Conservation (phyloP, 495 filamentous ascomycete genomes). For the Lophium mytilinum region DNA sequence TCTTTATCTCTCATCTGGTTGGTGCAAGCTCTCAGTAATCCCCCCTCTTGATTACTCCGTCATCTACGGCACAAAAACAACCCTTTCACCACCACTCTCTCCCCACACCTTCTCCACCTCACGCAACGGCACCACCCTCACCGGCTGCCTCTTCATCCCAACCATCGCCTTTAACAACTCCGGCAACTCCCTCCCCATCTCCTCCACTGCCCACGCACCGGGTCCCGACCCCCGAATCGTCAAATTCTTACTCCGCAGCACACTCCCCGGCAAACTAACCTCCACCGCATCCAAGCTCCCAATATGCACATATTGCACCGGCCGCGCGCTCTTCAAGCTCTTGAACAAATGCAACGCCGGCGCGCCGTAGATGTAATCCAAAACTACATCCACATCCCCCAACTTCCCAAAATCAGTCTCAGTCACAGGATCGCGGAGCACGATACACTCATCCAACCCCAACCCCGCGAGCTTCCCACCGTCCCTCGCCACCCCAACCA, state of each 20-base stretch:
- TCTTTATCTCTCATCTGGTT: too few relatives aligned
- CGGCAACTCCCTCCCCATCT: slow-evolving; percentile 21
- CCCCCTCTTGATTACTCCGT: too few relatives aligned
- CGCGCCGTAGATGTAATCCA: slow-evolving; percentile 27
- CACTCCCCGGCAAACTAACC: slow-evolving; percentile 10
- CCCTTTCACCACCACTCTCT: slow-evolving; percentile 7
- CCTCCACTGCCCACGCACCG: slow-evolving; percentile 22
- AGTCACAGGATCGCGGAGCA: slow-evolving; percentile 29
- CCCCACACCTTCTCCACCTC: slow-evolving; percentile 28
- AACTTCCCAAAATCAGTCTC: slow-evolving; percentile 37
- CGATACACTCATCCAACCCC: slow-evolving; percentile 36
- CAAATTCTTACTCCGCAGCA: slow-evolving; percentile 25
- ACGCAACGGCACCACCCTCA: slow-evolving; percentile 15
- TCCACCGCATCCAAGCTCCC: slow-evolving; percentile 14
- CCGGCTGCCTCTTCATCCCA: slow-evolving; percentile 10
- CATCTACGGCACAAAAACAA: neutral
- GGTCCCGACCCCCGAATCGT: slow-evolving; percentile 25
- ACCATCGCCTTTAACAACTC: slow-evolving; percentile 15
- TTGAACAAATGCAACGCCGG: slow-evolving; percentile 15
- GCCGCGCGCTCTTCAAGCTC: slow-evolving; percentile 1
- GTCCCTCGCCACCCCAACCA: slow-evolving; percentile 39
- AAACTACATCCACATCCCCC: slow-evolving; percentile 27
- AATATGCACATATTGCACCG: slow-evolving; percentile 26
- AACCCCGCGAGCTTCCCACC: slow-evolving; percentile 29
- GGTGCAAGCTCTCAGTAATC: too few relatives aligned